Evolutionary conservation across 495 filamentous ascomycete genomes (phyloP), one percentile per base, ranked within the genome.

Genomic region (Aspergillus haitiensis): DNA sequence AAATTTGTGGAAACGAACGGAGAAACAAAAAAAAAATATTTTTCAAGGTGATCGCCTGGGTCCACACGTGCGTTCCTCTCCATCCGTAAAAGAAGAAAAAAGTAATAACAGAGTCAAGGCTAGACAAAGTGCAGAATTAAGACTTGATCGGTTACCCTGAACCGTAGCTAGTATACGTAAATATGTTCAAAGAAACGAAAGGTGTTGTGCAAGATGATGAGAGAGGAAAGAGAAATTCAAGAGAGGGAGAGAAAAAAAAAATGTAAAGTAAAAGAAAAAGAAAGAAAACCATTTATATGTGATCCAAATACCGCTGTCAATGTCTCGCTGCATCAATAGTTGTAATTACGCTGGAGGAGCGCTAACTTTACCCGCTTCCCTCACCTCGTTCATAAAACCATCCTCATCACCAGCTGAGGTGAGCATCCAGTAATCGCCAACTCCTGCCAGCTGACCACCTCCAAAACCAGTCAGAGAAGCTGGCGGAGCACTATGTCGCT

Each of bases 361-460:
- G 52, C 78, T 76, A 31, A 82, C 85, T 69, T 89, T 92, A 36
- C 89, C 88, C 11, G 88, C 88, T 15, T 78, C 81, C 59, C 87
- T 76, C n/a, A 93, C 83, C 48, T 75, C 75, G 31, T 70, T 67
- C 77, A 93, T 88, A 71, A 92, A 92, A 1, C 79, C 80, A 56
- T 93, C 88, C 56, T 88, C 86, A 44, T 76, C 75, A 1, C 86
- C 81, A 51, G 76, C 71, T 55, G 72, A 64, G 36, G 67, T 70
- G 48, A 80, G 62, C 50, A 78, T 59, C 75, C 75, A 80, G 60
- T 80, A 78, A 58, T 79, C 64, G 58, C 75, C 75, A 37, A 72
- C 68, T 16, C 71, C 74, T 18, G 67, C 42, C 33, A 79, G 56
- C 34, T 76, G 71, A 15, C 76, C 74, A 49, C 75, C 73, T n/a